Base-by-base conservation (phyloP, 129 eudicot genomes). In the Gnaphalium uliginosum region DNA sequence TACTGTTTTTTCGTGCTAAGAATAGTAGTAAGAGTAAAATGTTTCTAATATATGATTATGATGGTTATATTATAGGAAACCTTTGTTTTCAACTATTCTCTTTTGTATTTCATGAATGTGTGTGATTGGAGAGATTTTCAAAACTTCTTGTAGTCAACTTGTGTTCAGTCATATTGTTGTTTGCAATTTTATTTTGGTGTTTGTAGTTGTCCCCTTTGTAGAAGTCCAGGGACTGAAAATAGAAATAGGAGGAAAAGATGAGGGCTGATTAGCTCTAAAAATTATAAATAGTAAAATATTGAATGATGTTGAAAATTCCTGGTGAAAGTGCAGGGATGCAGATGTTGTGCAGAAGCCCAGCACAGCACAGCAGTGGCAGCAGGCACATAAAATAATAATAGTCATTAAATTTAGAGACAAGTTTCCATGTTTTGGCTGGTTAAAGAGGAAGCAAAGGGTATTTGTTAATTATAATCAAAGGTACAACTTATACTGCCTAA, bases 281-380 rank as follows among this genome's bases (percentile, higher is more conserved):
- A 19, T 22, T 62, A 9, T 53, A 54, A 32, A 4, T 11, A 21
- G 75, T 68, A 71, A 51, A 50, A 35, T 30, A 78, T 0, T 50
- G 66, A 56, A 22, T 79, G 78, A 72, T 64, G 83, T 72, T 79
- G 78, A 79, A 79, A 79, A 79, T 79, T 79, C 83, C 83, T 73
- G 83, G 14, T 35, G 78, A 51, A 79, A 35, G 32, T 77, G 69
- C 81, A 77, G 75, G 19, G 10, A 17, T 72, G 83, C 78, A 79
- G 83, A 69, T 73, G 77, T 78, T 62, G 77, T 62, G 72, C 82
- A 71, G 82, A 57, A 77, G 48, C 46, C 77, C 70, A 50, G 61
- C 78, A 74, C 70, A 50, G 61, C 78, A 74, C 78, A 65, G 35
- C 57, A 53, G 79, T 29, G 71, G 69, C 43, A 77, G 69, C 64